Evolutionary conservation across 1,284 basidiomycete species (phyloP), one percentile per base, ranked within the genome.

Genomic region (Albatrellus sp.): DNA sequence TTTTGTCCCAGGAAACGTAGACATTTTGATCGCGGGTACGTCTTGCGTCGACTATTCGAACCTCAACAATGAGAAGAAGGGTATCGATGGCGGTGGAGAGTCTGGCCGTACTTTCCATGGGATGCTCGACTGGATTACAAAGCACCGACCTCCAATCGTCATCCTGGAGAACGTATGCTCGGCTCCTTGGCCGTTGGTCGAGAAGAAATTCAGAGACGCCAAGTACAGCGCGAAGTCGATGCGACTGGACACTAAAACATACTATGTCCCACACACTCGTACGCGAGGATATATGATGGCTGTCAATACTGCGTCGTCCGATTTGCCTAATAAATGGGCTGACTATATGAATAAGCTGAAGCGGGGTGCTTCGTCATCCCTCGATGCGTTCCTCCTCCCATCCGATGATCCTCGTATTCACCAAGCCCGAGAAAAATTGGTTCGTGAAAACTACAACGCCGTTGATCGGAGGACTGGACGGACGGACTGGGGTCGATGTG

Each of bases 31-130:
- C 45, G 92, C 92, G 1, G 92, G 92, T 16, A 97, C 92, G 0
- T 94, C 90, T 6, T 97, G 92, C 53, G 92, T 97, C 52, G 93
- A 97, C 60, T 97, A 94, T 56, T 97, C 93, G 12, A 89, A 87
- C 54, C 73, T 97, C 44, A 97, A 97, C 64, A 94, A 90, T 55
- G 77, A 87, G 59, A 91, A 91, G 60, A 90, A 97, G 60, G 84
- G 78, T 39, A 87, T 94, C 34, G 80, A 90, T 40, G 86, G 72
- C 10, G 80, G 84, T 49, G 90, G 91, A 39, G 90, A 94, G 61
- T 92, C 88, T 7, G 90, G 90, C n/a, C 70, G 82, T 17, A 92
- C 87, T 0, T 92, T 91, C 59, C 76, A 80, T 37, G 87, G 88
- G 2, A 97, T 97, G 92, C 78, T 94, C 68, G 77, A 80, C 34